phyloP scores from a whole-genome alignment of 768 basidiomycete species.

The Xerocomellus dryophilus region DNA sequence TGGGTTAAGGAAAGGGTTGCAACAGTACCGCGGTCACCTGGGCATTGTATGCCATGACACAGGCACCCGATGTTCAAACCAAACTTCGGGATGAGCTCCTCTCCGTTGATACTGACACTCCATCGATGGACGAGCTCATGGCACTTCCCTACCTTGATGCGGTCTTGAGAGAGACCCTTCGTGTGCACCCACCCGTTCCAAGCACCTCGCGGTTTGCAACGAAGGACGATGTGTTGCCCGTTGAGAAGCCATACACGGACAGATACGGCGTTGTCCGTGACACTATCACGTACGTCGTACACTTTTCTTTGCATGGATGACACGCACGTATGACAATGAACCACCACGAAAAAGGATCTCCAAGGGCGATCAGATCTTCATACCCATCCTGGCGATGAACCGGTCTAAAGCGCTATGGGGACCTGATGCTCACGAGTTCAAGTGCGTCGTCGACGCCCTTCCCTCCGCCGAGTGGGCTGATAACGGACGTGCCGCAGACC shows the following conservation, averaged over 20 bases:
- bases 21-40: slow-evolving; percentile 46
- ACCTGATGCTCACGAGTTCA: slow-evolving; percentile 59
- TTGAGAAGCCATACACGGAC: slow-evolving; percentile 46
- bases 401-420: slow-evolving; percentile 57
- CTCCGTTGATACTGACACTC: slow-evolving; percentile 49
- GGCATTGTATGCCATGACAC: slow-evolving; percentile 55
- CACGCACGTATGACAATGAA: too few relatives aligned
- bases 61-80: slow-evolving; percentile 46
- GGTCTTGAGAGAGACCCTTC: slow-evolving; percentile 58
- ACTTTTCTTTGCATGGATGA: neutral
- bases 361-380: slow-evolving; percentile 46
- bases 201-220: slow-evolving; percentile 42
- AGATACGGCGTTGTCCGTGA: slow-evolving; percentile 40
- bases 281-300: slow-evolving; percentile 34
- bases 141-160: slow-evolving; percentile 68
- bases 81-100: slow-evolving; percentile 60
- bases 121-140: slow-evolving; percentile 67
- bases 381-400: slow-evolving; percentile 56
- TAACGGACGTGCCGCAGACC: slow-evolving; percentile 40
- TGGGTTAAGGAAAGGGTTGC: neutral
- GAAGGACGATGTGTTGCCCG: slow-evolving; percentile 52
- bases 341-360: slow-evolving; percentile 28
- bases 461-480: neutral
- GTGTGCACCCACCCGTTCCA: slow-evolving; percentile 52
- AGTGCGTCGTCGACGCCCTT: slow-evolving; percentile 30